Percentiles rank a stretch among this genome's conserved stretches.
Conservation (phyloP, 2,329 filamentous ascomycete species). For the Colletotrichum sidae region DNA sequence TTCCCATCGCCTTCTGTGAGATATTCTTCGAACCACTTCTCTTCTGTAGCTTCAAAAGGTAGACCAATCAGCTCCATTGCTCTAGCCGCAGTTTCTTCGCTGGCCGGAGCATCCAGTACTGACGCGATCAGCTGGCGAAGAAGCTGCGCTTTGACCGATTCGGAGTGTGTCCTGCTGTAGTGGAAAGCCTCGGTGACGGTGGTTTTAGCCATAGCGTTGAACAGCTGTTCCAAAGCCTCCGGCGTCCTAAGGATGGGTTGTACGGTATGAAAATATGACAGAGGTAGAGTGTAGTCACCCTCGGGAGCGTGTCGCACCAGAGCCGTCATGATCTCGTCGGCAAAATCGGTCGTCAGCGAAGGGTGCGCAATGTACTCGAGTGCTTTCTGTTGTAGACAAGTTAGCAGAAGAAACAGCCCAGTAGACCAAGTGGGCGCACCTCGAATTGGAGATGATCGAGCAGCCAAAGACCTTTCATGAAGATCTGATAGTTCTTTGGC, state of each 20-base stretch:
- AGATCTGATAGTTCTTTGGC: constrained; percentile 80
- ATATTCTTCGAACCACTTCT: constrained; percentile 78
- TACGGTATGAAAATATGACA: constrained; percentile 83
- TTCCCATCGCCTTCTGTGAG: constrained; percentile 74
- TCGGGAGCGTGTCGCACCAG: constrained; percentile 72
- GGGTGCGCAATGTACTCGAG: constrained; percentile 84
- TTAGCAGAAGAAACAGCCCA: not conserved
- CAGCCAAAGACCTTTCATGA: constrained; percentile 86
- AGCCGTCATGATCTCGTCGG: constrained; percentile 81
- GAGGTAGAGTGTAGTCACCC: constrained; percentile 72
- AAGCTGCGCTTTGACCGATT: constrained; percentile 70
- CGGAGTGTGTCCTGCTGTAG: constrained; percentile 75
- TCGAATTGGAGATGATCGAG: constrained; percentile 79
- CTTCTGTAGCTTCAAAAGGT: constrained; percentile 77
- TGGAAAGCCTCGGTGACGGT: constrained; percentile 80
- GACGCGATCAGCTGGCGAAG: constrained; percentile 74
- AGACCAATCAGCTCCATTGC: constrained; percentile 78
- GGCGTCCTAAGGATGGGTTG: constrained; percentile 77
- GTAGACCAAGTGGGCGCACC: constrained; percentile 50
- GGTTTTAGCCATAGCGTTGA: constrained; percentile 74
- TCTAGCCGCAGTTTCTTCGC: constrained; percentile 60
- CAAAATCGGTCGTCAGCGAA: constrained; percentile 82
- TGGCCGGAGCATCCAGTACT: constrained; percentile 60
- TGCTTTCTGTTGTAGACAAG: constrained; percentile 60
- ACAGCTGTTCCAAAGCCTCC: constrained; percentile 73